A percentile compares a stretch with the other conserved stretches of the same genome.
Evolutionary conservation across 352 stramenopile genomes (phyloP).

Genomic region (Globisporangium irregulare): DNA sequence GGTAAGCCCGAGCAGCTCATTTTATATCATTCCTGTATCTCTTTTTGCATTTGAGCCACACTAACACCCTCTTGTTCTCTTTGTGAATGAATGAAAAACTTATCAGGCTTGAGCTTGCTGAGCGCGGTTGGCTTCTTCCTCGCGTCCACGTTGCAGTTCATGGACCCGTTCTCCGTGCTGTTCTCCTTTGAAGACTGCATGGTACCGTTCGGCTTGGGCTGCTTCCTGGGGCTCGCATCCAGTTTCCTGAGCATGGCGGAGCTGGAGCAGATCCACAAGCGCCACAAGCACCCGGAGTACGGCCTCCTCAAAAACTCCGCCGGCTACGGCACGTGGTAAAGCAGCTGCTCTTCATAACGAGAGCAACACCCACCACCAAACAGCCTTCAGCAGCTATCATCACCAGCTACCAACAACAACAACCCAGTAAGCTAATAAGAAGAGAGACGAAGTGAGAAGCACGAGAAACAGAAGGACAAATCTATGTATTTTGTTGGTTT

Average conservation of each 20-base stretch:
- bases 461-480: conserved; percentile 6
- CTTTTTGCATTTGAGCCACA: not conserved
- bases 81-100: not conserved
- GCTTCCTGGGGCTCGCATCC: conserved; percentile 57
- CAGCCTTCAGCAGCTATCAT: not conserved
- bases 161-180: conserved; percentile 76
- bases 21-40: not conserved
- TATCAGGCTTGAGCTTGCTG: conserved; percentile 56
- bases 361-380: conserved; percentile 15
- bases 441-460: not conserved
- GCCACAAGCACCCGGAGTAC: conserved; percentile 81
- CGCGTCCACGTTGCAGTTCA: conserved; percentile 79
- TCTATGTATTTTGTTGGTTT: conserved; percentile 28
- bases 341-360: not conserved
- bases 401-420: not conserved
- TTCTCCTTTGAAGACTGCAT: conserved; percentile 76
- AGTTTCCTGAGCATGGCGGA: conserved; percentile 72
- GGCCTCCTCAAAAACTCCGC: conserved; percentile 50
- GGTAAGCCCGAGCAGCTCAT: conserved; percentile 16
- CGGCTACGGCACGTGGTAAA: conserved; percentile 42
- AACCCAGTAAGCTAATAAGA: conserved; percentile 16
- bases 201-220: conserved; percentile 66
- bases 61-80: conserved; percentile 6
- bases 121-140: conserved; percentile 70
- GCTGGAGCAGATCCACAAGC: conserved; percentile 76